Percentiles rank a stretch among this genome's conserved stretches.
Evolutionary conservation across 805 yeast genomes (phyloP).

Genomic region (Cyberlindnera japonica): DNA sequence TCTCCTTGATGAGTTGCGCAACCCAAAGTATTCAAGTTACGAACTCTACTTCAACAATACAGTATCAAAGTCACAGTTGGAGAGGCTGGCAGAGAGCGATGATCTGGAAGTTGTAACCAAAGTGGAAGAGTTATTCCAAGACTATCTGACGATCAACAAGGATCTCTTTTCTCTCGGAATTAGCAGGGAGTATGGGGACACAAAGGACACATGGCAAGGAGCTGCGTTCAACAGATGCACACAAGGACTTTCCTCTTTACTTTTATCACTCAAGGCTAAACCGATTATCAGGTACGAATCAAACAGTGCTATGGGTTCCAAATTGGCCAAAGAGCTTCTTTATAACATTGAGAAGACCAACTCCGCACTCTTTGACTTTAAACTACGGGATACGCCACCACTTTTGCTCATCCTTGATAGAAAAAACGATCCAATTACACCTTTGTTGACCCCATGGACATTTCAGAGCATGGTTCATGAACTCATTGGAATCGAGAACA

Average conservation of each 20-base stretch:
- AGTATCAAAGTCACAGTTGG: slow-evolving; percentile 73
- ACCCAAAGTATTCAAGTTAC: slow-evolving; percentile 79
- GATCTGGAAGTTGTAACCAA: slow-evolving; percentile 73
- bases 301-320: slow-evolving; percentile 59
- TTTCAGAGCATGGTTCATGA: slow-evolving; percentile 98
- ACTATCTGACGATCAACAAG: slow-evolving; percentile 69
- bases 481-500: slow-evolving; percentile 74
- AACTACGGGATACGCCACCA: slow-evolving; percentile 64
- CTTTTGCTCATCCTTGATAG: slow-evolving; percentile 75
- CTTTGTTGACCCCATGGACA: slow-evolving; percentile 93
- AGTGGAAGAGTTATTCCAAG: slow-evolving; percentile 83
- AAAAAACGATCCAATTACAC: slow-evolving; percentile 88
- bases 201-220: slow-evolving; percentile 44
- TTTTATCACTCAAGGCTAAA: slow-evolving; percentile 68
- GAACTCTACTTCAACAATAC: slow-evolving; percentile 75
- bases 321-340: slow-evolving; percentile 64
- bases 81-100: slow-evolving; percentile 85
- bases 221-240: slow-evolving; percentile 38
- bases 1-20: slow-evolving; percentile 62
- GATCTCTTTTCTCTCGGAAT: slow-evolving; percentile 51
- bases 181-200: slow-evolving; percentile 32
- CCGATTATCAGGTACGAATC: slow-evolving; percentile 80
- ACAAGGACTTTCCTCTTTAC: slow-evolving; percentile 48
- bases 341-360: slow-evolving; percentile 53
- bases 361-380: slow-evolving; percentile 65